Percentiles rank a stretch among this genome's conserved stretches.
phyloP scores from a whole-genome alignment of 495 filamentous ascomycete genomes.

The Chaetomidium leptoderma region DNA sequence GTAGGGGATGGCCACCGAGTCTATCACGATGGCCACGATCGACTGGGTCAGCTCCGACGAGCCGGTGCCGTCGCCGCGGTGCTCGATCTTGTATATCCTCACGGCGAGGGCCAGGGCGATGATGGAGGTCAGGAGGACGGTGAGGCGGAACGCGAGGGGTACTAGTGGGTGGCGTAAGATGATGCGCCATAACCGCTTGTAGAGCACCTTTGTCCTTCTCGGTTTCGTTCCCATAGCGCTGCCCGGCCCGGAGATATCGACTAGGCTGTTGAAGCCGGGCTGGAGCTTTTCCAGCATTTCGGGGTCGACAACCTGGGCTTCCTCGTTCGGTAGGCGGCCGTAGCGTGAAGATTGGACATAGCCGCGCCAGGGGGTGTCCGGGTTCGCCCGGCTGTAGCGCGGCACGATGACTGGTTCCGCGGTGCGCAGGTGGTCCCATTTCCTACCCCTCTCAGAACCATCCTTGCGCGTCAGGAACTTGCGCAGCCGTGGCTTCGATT shows the following conservation, averaged over 20 bases:
- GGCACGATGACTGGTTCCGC: slow-evolving; percentile 54
- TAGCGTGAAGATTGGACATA: slow-evolving; percentile 51
- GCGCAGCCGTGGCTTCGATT: slow-evolving; percentile 21
- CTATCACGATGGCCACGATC: slow-evolving; percentile 85
- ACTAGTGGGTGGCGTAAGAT: slow-evolving; percentile 78
- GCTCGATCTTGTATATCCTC: slow-evolving; percentile 63
- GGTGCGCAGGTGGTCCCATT: slow-evolving; percentile 55
- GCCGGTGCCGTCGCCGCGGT: slow-evolving; percentile 29
- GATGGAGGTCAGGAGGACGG: slow-evolving; percentile 76
- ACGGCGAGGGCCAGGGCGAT: slow-evolving; percentile 75
- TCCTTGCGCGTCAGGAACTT: slow-evolving; percentile 33
- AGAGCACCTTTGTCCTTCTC: slow-evolving; percentile 23
- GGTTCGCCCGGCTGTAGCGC: slow-evolving; percentile 34
- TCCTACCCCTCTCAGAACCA: slow-evolving; percentile 42
- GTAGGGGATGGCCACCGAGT: slow-evolving; percentile 83
- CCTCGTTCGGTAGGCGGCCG: slow-evolving; percentile 43
- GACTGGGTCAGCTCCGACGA: slow-evolving; percentile 65
- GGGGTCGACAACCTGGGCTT: slow-evolving; percentile 41
- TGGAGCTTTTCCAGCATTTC: slow-evolving; percentile 45
- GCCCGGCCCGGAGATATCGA: slow-evolving; percentile 18
- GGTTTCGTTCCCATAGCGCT: slow-evolving; percentile 18
- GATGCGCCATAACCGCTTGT: slow-evolving; percentile 45
- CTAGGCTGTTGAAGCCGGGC: slow-evolving; percentile 44
- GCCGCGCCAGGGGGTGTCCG: slow-evolving; percentile 44
- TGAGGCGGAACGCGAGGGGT: slow-evolving; percentile 75